Conservation (phyloP, 352 stramenopile species). For the Pythium sp. region DNA sequence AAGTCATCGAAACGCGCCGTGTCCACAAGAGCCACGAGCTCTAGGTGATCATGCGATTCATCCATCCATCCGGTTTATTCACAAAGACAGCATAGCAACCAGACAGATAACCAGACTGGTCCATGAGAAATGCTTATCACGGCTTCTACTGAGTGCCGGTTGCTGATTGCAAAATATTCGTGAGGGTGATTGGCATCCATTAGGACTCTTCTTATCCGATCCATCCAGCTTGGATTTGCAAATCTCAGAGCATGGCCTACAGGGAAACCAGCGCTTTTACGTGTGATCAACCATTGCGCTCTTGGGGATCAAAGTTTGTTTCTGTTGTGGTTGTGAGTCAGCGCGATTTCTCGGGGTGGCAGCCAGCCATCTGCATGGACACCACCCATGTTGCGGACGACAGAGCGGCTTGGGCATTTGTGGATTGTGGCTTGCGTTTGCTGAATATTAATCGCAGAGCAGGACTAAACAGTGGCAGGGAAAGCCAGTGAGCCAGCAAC, state of each 20-base stretch:
- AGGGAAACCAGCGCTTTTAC: background rate
- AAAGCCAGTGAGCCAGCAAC: background rate
- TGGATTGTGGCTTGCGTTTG: background rate
- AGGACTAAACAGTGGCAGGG: background rate
- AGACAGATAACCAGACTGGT: background rate
- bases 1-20: background rate
- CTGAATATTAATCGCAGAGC: background rate
- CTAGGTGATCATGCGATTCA: background rate
- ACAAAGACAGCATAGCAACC: background rate
- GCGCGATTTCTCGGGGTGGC: background rate
- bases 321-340: background rate
- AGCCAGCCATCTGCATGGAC: constrained; percentile 1
- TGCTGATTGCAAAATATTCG: background rate
- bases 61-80: background rate
- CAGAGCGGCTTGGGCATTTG: background rate
- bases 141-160: background rate
- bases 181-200: background rate
- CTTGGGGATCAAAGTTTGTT: background rate
- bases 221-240: background rate
- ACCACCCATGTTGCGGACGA: background rate
- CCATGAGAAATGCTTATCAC: background rate
- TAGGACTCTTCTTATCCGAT: background rate
- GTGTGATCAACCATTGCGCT: background rate
- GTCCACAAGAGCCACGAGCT: background rate
- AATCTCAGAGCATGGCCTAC: background rate